phyloP scores from a whole-genome alignment of 2,329 filamentous ascomycete genomes.

The Xylariales sp. region DNA sequence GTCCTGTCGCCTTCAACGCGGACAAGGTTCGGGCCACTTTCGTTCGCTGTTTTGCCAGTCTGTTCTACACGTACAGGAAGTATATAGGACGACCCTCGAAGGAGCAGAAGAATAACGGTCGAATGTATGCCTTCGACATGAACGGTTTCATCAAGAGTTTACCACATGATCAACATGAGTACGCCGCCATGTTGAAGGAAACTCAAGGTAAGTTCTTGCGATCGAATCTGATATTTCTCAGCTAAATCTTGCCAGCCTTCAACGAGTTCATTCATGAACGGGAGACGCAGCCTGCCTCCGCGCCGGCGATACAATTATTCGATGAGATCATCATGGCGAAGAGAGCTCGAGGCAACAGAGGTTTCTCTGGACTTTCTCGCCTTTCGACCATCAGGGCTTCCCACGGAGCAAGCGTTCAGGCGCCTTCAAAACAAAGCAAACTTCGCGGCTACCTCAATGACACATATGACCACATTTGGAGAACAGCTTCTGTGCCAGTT shows the following conservation, averaged over 20 bases:
- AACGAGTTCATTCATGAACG: constrained; percentile 84
- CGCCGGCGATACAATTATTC: constrained; percentile 69
- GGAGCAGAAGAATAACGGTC: constrained; percentile 56
- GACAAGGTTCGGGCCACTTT: constrained; percentile 61
- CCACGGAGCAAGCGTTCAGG: constrained; percentile 42
- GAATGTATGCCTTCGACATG: constrained; percentile 62
- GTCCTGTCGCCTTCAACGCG: constrained; percentile 55
- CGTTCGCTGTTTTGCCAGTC: constrained; percentile 60
- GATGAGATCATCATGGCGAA: constrained; percentile 83
- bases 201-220: constrained; percentile 60
- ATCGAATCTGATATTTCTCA: too few species aligned
- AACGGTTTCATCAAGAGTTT: constrained; percentile 60
- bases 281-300: constrained; percentile 58
- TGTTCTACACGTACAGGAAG: constrained; percentile 64
- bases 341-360: constrained; percentile 60
- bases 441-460: constrained; percentile 62
- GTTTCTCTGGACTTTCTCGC: constrained; percentile 59
- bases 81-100: constrained; percentile 54
- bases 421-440: constrained; percentile 34
- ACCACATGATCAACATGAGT: constrained; percentile 62
- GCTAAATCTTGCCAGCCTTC: constrained; percentile 44
- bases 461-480: constrained; percentile 75
- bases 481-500: constrained; percentile 57
- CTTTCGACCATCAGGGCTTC: constrained; percentile 56
- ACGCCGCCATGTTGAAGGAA: constrained; percentile 58